These are phyloP conservation scores for Tolypocladium endophyticum DNA, from an alignment of 2,329 filamentous ascomycete genomes.

Conservation along the genomic window DNA sequence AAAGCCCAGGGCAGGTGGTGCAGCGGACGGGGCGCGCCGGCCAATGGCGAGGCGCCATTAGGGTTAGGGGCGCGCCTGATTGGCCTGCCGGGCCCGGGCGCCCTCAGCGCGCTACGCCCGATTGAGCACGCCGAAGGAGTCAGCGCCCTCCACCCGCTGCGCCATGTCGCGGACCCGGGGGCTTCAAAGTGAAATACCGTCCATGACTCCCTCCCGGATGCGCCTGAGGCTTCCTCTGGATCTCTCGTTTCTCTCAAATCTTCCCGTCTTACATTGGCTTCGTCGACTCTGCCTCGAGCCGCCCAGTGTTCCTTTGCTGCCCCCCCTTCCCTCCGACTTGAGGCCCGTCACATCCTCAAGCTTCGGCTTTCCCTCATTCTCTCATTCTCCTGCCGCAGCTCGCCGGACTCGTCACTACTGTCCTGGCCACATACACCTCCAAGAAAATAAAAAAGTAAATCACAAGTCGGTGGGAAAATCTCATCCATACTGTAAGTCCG, in stretches of 20 bases:
- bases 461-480: background rate
- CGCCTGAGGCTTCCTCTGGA: constrained; percentile 20
- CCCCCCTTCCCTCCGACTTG: background rate
- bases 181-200: constrained; percentile 21
- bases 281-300: background rate
- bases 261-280: constrained; percentile 2
- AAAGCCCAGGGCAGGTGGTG: constrained; percentile 18
- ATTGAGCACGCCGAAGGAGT: constrained; percentile 35
- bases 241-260: constrained; percentile 7
- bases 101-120: constrained; percentile 20
- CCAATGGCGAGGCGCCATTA: constrained; percentile 20
- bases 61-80: constrained; percentile 12
- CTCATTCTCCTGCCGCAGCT: background rate
- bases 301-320: background rate
- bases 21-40: background rate
- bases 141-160: constrained; percentile 18
- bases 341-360: background rate
- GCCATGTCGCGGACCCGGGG: constrained; percentile 18
- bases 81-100: constrained; percentile 11
- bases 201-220: constrained; percentile 19
- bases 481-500: background rate
- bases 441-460: background rate
- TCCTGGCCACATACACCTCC: background rate
- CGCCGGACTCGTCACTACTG: background rate
- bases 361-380: constrained; percentile 3